These are phyloP conservation scores for Aquanectria penicillioides DNA, from an alignment of 2,329 filamentous ascomycete genomes.

Conservation along the genomic window DNA sequence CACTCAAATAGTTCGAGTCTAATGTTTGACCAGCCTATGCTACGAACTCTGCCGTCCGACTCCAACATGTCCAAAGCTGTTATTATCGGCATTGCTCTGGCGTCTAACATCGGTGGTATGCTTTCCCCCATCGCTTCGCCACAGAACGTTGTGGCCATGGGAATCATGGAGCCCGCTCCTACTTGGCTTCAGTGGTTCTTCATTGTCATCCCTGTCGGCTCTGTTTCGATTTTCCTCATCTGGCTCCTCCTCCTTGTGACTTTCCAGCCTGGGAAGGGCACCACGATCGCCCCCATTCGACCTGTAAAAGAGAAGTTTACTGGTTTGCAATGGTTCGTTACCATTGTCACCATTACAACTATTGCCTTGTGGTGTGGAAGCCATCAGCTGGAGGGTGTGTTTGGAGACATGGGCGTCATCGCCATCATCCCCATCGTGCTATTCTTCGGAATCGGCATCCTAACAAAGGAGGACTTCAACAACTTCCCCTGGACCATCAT, in stretches of 20 bases:
- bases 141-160: slow-evolving; percentile 95
- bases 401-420: slow-evolving; percentile 98
- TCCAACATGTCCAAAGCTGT: slow-evolving; percentile 95
- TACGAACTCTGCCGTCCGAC: slow-evolving; percentile 89
- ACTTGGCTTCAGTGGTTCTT: slow-evolving; percentile 99
- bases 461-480: slow-evolving; percentile 99
- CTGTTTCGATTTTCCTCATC: slow-evolving; percentile 87
- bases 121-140: slow-evolving; percentile 97
- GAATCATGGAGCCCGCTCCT: slow-evolving; percentile 92
- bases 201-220: slow-evolving; percentile 89
- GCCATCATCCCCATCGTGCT: slow-evolving; percentile 95
- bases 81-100: slow-evolving; percentile 92
- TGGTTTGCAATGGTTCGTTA: slow-evolving; percentile 93
- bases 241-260: slow-evolving; percentile 87
- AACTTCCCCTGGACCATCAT: slow-evolving; percentile 99
- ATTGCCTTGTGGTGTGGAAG: slow-evolving; percentile 93
- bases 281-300: slow-evolving; percentile 90
- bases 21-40: slow-evolving; percentile 72
- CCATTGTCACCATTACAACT: slow-evolving; percentile 81
- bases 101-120: slow-evolving; percentile 95
- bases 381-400: slow-evolving; percentile 85
- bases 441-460: slow-evolving; percentile 95
- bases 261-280: slow-evolving; percentile 86
- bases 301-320: slow-evolving; percentile 89
- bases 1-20: slow-evolving; percentile 12